Evolutionary conservation across 1,284 basidiomycete species (phyloP), one percentile per base, ranked within the genome.

Genomic region (Marasmius sp.): DNA sequence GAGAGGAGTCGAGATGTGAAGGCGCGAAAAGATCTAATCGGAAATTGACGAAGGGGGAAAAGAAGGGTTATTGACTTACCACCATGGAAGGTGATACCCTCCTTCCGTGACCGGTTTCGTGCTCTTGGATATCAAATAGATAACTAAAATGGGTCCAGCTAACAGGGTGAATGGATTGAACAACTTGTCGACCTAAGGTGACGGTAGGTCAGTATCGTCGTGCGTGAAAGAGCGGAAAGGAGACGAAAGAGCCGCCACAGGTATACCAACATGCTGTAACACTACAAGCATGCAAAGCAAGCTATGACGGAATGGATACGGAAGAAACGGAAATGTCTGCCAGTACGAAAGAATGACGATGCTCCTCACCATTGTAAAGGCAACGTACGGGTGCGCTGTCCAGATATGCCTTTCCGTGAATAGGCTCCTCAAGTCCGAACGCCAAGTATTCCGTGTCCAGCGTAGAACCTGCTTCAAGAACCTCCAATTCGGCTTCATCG

Each of bases 401-500:
- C 94, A 96, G 61, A 96, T 83, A 72, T 94, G 76, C 58, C 94
- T 77, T 73, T 96, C 94, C 78, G 85, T 95, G 74, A 96, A 96
- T 63, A 96, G 79, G 65, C 90, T 92, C 57, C 94, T 82, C 67
- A 96, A 72, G 79, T 96, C 94, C 1, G 91, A 93, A 57, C 94
- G 81, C 94, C 94, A 96, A 0, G 94, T 96, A 78, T 96, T 96
- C 66, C 94, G 79, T 14, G 94, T 97, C 94, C 94, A 96, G 62
- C 94, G 80, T 60, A 97, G 76, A 16, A 96, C 94, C 74, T 96
- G 94, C 76, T 95, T 94, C 73, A 96, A 78, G 80, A 96, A 96
- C 57, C 93, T 83, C 94, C 93, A 96, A 77, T 96, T 93, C 45
- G 94, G 94, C 76, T 97, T 97, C 94, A 95, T 97, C 57, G 94